phyloP scores from a whole-genome alignment of 768 basidiomycete genomes.

The Tremella fuciformis region DNA sequence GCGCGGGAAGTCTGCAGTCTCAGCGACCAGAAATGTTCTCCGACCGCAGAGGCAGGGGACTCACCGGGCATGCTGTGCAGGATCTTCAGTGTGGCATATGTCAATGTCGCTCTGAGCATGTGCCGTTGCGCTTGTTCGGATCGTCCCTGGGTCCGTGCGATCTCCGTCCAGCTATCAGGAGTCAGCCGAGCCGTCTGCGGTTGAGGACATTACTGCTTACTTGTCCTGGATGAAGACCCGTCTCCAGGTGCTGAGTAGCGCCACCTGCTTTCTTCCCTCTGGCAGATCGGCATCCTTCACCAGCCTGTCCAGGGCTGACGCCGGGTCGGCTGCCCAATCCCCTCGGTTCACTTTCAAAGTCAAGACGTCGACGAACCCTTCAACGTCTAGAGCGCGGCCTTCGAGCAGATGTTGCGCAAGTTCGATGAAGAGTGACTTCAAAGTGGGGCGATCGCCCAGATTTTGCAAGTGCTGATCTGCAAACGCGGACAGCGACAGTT shows the following conservation, averaged over 20 bases:
- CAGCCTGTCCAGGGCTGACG: slow-evolving; percentile 44
- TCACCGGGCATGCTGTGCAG: background rate
- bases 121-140: slow-evolving; percentile 73
- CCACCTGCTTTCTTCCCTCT: slow-evolving; percentile 64
- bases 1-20: slow-evolving; percentile 26
- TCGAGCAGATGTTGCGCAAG: slow-evolving; percentile 68
- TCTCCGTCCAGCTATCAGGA: slow-evolving; percentile 66
- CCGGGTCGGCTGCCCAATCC: slow-evolving; percentile 61
- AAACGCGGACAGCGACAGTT: slow-evolving; percentile 17
- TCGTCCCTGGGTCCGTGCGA: slow-evolving; percentile 70
- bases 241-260: slow-evolving; percentile 77
- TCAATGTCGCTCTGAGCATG: slow-evolving; percentile 69
- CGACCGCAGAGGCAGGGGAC: background rate
- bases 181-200: background rate
- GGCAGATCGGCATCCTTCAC: slow-evolving; percentile 59
- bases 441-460: slow-evolving; percentile 57
- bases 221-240: slow-evolving; percentile 84
- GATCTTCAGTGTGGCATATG: slow-evolving; percentile 64
- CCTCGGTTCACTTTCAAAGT: slow-evolving; percentile 74
- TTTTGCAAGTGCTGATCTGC: slow-evolving; percentile 56
- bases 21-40: background rate
- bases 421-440: slow-evolving; percentile 67
- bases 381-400: slow-evolving; percentile 69
- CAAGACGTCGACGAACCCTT: slow-evolving; percentile 77
- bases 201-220: slow-evolving; percentile 55